These are phyloP conservation scores for Aspergillus sp. DNA, from an alignment of 2,329 filamentous ascomycete genomes.

Conservation along the genomic window DNA sequence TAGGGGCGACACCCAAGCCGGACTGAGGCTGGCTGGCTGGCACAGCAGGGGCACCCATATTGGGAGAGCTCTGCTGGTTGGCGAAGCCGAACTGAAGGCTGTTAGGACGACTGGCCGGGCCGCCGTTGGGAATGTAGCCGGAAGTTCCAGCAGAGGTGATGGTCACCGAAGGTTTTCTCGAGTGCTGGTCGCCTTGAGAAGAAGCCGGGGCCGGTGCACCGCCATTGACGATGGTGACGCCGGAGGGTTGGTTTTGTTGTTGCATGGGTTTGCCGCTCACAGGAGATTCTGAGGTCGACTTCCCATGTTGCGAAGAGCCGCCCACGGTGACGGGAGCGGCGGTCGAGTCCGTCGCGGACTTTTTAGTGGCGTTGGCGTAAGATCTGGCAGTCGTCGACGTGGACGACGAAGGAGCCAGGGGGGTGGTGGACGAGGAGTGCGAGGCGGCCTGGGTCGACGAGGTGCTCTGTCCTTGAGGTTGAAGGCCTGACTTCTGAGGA, in stretches of 20 bases:
- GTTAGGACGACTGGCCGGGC: slow-evolving; percentile 52
- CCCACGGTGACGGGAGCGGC: slow-evolving; percentile 51
- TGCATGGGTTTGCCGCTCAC: slow-evolving; percentile 77
- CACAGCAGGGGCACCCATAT: slow-evolving; percentile 57
- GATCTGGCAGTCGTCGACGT: slow-evolving; percentile 48
- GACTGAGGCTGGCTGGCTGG: slow-evolving; percentile 38
- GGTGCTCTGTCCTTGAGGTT: slow-evolving; percentile 47
- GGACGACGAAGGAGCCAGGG: slow-evolving; percentile 45
- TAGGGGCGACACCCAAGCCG: slow-evolving; percentile 46
- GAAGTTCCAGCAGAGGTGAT: slow-evolving; percentile 79
- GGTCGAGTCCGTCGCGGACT: slow-evolving; percentile 49
- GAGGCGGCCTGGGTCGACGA: slow-evolving; percentile 42
- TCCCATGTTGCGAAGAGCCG: slow-evolving; percentile 50
- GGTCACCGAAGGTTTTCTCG: slow-evolving; percentile 82
- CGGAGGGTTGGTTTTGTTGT: slow-evolving; percentile 26
- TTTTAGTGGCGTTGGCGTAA: slow-evolving; percentile 60
- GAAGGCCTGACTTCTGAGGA: slow-evolving; percentile 43
- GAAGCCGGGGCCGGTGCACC: slow-evolving; percentile 36
- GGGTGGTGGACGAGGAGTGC: slow-evolving; percentile 47
- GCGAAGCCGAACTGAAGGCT: slow-evolving; percentile 78
- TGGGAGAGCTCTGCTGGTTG: slow-evolving; percentile 58
- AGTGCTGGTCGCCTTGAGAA: slow-evolving; percentile 64
- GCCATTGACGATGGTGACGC: slow-evolving; percentile 65
- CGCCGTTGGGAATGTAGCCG: slow-evolving; percentile 73
- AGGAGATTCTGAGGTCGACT: slow-evolving; percentile 64